These are phyloP conservation scores for Neocallimastix lanati DNA, from an alignment of 192 early-diverging fungal species.

Conservation along the genomic window DNA sequence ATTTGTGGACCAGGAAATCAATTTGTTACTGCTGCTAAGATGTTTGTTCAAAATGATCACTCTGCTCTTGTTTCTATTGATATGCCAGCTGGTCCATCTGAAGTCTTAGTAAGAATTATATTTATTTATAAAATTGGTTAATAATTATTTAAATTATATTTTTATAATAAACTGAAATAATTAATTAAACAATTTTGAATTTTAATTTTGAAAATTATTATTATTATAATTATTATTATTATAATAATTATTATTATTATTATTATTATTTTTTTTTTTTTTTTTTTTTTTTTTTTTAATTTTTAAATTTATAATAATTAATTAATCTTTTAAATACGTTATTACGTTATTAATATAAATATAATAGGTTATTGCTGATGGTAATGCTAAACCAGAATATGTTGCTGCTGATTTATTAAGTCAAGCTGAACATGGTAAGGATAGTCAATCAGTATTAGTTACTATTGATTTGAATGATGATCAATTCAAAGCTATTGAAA, in stretches of 20 bases:
- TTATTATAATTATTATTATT: too few relatives aligned
- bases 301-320: too few relatives aligned
- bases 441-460: conserved; percentile 90
- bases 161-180: too few relatives aligned
- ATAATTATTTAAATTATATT: too few relatives aligned
- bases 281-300: too few relatives aligned
- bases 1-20: conserved; percentile 99
- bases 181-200: too few relatives aligned
- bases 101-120: conserved; percentile 49
- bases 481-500: conserved; percentile 55
- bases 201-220: too few relatives aligned
- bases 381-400: conserved; percentile 62
- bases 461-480: conserved; percentile 51
- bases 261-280: too few relatives aligned
- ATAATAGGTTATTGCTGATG: conserved; percentile 66
- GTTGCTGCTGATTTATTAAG: conserved; percentile 88
- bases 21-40: conserved; percentile 99
- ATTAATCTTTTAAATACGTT: too few relatives aligned
- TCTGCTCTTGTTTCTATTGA: conserved; percentile 88
- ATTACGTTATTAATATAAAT: too few relatives aligned
- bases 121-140: too few relatives aligned
- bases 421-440: conserved; percentile 93
- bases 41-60: conserved; percentile 85
- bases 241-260: too few relatives aligned
- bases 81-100: conserved; percentile 99